phyloP scores from a whole-genome alignment of 78 protist species.

The Ministeria vibrans region DNA sequence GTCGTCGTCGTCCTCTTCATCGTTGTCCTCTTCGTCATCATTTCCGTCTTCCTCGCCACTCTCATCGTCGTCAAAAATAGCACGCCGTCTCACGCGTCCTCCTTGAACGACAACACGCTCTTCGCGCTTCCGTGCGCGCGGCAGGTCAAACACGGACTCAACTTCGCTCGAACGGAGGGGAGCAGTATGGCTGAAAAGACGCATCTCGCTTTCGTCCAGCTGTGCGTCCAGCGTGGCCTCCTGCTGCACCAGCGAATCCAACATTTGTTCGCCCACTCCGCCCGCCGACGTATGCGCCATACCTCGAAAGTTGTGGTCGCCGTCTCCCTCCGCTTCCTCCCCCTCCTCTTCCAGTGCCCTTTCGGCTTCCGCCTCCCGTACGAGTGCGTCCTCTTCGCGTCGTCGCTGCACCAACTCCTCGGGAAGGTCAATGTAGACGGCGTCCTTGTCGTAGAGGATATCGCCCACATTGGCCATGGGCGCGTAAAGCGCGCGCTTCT shows the following conservation, averaged over 20 bases:
- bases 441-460: slow-evolving; percentile 90
- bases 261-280: slow-evolving; percentile 42
- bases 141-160: slow-evolving; percentile 12
- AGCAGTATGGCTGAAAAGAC: slow-evolving; percentile 18
- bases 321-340: not conserved
- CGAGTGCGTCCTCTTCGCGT: too few relatives aligned
- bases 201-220: slow-evolving; percentile 35
- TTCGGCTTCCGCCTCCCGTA: too few relatives aligned
- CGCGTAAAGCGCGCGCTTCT: slow-evolving; percentile 57
- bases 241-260: slow-evolving; percentile 38
- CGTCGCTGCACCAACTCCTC: not conserved
- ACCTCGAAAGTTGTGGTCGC: not conserved
- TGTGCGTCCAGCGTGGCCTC: slow-evolving; percentile 28
- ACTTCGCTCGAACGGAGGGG: slow-evolving; percentile 3
- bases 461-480: slow-evolving; percentile 92
- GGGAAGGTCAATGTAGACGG: slow-evolving; percentile 84
- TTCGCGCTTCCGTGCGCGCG: not conserved
- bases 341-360: not conserved
- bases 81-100: slow-evolving; percentile 4
- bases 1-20: slow-evolving; percentile 48
- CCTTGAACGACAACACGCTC: not conserved
- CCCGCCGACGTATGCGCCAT: not conserved
- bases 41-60: slow-evolving; percentile 21
- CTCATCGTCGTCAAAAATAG: slow-evolving; percentile 5
- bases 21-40: not conserved